Base-by-base conservation (phyloP, 2,329 filamentous ascomycete species). In the Aspergillus fijiensis region DNA sequence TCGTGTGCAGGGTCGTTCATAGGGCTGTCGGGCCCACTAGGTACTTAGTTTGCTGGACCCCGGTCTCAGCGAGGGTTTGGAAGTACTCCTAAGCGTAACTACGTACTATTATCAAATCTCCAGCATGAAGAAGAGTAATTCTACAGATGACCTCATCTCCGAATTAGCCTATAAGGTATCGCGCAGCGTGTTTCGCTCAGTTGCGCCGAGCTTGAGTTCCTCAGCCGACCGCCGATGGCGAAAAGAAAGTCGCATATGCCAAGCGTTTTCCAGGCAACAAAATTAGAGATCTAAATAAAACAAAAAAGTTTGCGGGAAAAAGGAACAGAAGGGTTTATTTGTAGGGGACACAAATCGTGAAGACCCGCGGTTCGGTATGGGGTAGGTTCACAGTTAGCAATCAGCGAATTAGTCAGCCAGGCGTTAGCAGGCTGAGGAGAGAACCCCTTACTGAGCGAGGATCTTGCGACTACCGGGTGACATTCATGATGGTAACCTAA, bases 21-120 rank as follows among this genome's bases (percentile, higher is more conserved):
- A 55, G 53, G 53, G 53, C 53, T 49, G 53, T 45, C 12, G 31
- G 53, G 53, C 42, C 53, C 53, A 55, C 53, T 19, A 35, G 7
- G 27, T 29, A 29, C 47, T 49, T 31, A 3, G 39, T 45, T 45
- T 45, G 39, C 39, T 45, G 39, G 39, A 45, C 39, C 16, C n/a
- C 16, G 14, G 16, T 19, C 16, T 42, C 39, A 42, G 16, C 16
- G 39, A 42, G 16, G 16, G 1, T n/a, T 10, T 45, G 39, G 7
- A 45, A 16, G 39, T 45, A 45, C 6, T 35, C 11, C 16, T 29
- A 29, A 29, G 27, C 4, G 33, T 23, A 23, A 23, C 23, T 35
- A 35, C 33, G 3, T 35, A 4, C 33, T 16, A 35, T 35, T 12
- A 35, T 35, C 33, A 16, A 16, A 35, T 16, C 33, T 35, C 33